Conservation (phyloP, 2,329 filamentous ascomycete species). For the Penicillium italicum region DNA sequence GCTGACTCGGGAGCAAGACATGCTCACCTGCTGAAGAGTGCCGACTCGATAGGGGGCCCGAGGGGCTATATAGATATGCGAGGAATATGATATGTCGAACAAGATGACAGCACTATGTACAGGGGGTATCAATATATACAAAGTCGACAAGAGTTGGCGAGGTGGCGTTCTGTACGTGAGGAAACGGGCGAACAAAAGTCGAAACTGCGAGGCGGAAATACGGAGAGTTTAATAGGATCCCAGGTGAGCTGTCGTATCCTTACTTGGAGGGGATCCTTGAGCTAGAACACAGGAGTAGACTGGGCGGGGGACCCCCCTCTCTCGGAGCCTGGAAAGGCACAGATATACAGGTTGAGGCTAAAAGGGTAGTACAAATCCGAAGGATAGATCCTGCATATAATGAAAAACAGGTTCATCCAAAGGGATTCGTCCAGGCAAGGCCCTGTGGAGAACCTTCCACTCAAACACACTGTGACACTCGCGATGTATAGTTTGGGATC, state of each 20-base stretch:
- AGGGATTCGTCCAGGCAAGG: slow-evolving; percentile 2
- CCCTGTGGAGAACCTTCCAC: not conserved
- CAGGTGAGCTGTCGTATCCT: slow-evolving; percentile 21
- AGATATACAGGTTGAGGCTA: slow-evolving; percentile 16
- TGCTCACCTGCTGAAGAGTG: slow-evolving; percentile 9
- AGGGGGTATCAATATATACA: slow-evolving; percentile 15
- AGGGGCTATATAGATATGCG: slow-evolving; percentile 1
- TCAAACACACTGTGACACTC: not conserved
- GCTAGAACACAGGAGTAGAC: slow-evolving; percentile 16
- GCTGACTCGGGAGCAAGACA: not conserved
- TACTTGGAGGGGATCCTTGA: slow-evolving; percentile 14
- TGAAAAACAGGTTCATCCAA: slow-evolving; percentile 3
- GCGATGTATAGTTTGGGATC: not conserved
- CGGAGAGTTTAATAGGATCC: slow-evolving; percentile 14
- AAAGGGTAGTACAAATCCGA: slow-evolving; percentile 13
- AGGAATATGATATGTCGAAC: not conserved
- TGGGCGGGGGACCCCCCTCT: not conserved
- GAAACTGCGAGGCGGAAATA: slow-evolving; percentile 14
- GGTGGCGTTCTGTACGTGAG: not conserved
- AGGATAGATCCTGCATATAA: slow-evolving; percentile 6
- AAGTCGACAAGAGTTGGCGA: not conserved
- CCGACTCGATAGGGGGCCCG: not conserved
- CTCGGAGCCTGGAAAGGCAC: slow-evolving; percentile 15
- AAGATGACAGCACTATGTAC: slow-evolving; percentile 19
- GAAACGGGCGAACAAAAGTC: slow-evolving; percentile 1